Evolutionary conservation across 768 basidiomycete genomes (phyloP).

Genomic region (Gelatoporia subvermispora): DNA sequence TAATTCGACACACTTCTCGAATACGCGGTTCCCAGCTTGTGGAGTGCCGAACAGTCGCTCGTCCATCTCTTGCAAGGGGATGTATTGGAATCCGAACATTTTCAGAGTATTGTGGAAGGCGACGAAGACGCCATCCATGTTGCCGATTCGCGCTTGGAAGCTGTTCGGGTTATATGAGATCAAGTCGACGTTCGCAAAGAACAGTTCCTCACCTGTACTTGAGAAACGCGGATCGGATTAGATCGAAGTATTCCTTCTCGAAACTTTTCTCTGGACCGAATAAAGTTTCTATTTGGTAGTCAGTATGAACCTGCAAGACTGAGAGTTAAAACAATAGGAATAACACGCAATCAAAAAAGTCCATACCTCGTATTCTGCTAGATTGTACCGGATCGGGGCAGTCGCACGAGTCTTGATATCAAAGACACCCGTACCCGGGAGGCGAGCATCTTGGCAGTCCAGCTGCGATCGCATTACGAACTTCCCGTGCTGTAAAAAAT

Average conservation of each 20-base stretch:
- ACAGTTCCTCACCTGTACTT: slow-evolving; percentile 68
- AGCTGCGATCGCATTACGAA: slow-evolving; percentile 95
- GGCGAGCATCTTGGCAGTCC: slow-evolving; percentile 73
- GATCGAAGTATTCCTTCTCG: slow-evolving; percentile 92
- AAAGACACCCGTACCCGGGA: slow-evolving; percentile 90
- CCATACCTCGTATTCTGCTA: slow-evolving; percentile 71
- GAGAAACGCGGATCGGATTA: slow-evolving; percentile 89
- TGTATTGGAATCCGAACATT: slow-evolving; percentile 93
- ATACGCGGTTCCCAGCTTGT: slow-evolving; percentile 67
- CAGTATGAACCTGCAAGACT: slow-evolving; percentile 60
- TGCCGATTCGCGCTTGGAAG: slow-evolving; percentile 93
- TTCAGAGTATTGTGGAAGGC: slow-evolving; percentile 84
- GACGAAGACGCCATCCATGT: slow-evolving; percentile 93
- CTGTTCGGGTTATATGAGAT: slow-evolving; percentile 31
- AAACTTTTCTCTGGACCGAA: slow-evolving; percentile 73
- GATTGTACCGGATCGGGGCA: slow-evolving; percentile 76
- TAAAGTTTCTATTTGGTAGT: slow-evolving; percentile 64
- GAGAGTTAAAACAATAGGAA: background rate
- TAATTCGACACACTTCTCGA: slow-evolving; percentile 65
- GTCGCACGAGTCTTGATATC: slow-evolving; percentile 95
- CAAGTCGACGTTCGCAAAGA: background rate
- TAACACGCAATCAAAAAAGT: background rate
- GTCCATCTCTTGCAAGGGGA: slow-evolving; percentile 87
- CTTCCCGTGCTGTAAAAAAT: slow-evolving; percentile 37
- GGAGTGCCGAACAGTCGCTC: slow-evolving; percentile 61